phyloP scores from a whole-genome alignment of 129 eudicot species.

The Sambucus nigra region DNA sequence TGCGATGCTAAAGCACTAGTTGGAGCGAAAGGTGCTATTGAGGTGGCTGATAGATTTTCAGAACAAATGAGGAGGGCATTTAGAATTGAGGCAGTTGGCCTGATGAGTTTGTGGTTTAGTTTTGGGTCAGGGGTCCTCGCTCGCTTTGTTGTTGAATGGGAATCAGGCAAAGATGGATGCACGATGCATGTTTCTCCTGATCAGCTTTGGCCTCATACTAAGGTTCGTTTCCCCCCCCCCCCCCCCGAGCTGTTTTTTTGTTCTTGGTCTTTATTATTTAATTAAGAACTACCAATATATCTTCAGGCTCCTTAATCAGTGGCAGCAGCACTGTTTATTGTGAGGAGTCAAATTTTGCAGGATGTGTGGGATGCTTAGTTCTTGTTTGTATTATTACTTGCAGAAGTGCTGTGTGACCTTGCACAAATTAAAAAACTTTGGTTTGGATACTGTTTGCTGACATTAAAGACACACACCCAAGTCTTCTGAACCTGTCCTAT shows the following conservation, averaged over 20 bases:
- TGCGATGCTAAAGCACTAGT: conserved; percentile 33
- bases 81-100: conserved; percentile 92
- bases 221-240: conserved; percentile 37
- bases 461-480: no score
- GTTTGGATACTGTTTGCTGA: no score
- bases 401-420: no score
- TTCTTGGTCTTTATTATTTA: no score
- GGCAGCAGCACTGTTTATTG: no score
- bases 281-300: no score
- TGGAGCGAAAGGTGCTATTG: conserved; percentile 30
- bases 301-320: no score
- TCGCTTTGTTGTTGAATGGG: conserved; percentile 99
- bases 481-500: no score
- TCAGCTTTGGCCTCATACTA: conserved; percentile 99
- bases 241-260: background rate
- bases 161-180: conserved; percentile 88
- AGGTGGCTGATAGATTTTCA: conserved; percentile 46
- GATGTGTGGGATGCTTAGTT: no score
- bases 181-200: conserved; percentile 99
- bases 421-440: no score
- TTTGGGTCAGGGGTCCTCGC: conserved; percentile 88
- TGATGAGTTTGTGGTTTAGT: conserved; percentile 97
- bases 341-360: no score
- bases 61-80: conserved; percentile 86
- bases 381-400: no score